phyloP scores from a whole-genome alignment of 1,139 yeast genomes.

The Meyerozyma elateridarum region DNA sequence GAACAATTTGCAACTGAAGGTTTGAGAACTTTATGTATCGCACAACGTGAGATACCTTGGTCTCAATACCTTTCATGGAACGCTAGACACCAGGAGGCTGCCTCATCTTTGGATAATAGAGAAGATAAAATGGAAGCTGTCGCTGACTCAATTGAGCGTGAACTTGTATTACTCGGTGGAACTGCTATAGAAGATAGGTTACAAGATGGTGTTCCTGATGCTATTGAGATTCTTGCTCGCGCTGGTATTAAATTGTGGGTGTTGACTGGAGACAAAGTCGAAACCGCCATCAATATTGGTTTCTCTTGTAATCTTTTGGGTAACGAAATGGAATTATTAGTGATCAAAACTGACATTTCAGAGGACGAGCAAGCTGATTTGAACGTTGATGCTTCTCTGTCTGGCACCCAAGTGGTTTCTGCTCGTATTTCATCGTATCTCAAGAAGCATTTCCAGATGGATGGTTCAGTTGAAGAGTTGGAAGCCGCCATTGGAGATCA shows the following conservation, averaged over 20 bases:
- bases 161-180: constrained; percentile 43
- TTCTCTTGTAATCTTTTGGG: constrained; percentile 48
- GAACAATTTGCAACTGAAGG: constrained; percentile 47
- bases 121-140: constrained; percentile 44
- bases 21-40: constrained; percentile 44
- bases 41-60: constrained; percentile 42
- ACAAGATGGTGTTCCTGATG: constrained; percentile 50
- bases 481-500: constrained; percentile 66
- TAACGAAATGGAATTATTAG: constrained; percentile 40
- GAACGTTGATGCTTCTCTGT: constrained; percentile 25
- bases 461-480: constrained; percentile 51
- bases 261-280: constrained; percentile 48
- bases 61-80: constrained; percentile 41
- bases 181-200: constrained; percentile 49
- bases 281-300: constrained; percentile 49
- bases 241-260: constrained; percentile 53
- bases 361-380: constrained; percentile 17
- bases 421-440: constrained; percentile 45
- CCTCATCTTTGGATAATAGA: constrained; percentile 39
- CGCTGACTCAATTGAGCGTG: constrained; percentile 45
- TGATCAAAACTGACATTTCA: constrained; percentile 9
- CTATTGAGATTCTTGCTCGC: constrained; percentile 38
- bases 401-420: background rate
- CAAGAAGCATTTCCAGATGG: constrained; percentile 55
- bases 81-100: constrained; percentile 36